Evolutionary conservation across 306 rosid species (phyloP).

Genomic region (Cucurbita pepo): DNA sequence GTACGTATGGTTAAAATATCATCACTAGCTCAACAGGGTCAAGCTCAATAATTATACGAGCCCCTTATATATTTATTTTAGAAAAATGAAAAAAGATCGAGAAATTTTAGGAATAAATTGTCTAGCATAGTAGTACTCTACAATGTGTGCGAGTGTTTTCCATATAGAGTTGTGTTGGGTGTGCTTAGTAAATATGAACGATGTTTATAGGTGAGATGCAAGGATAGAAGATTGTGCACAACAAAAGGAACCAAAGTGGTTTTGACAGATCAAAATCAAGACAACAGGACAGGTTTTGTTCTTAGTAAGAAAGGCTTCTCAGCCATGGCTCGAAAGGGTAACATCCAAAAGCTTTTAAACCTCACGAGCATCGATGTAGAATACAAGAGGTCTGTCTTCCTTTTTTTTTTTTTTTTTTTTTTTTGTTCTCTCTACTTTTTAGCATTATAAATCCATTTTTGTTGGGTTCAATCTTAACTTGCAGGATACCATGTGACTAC

Average conservation of each 20-base stretch:
- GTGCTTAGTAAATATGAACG: too few species aligned
- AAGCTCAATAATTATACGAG: too few species aligned
- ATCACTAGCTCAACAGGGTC: too few species aligned
- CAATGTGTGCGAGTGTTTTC: too few species aligned
- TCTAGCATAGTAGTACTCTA: too few species aligned
- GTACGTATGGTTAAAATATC: conserved; percentile 8
- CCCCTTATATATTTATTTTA: too few species aligned
- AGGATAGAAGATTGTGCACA: neutral
- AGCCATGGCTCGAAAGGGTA: conserved; percentile 12
- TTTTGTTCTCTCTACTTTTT: too few species aligned
- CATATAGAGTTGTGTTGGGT: too few species aligned
- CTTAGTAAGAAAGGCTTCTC: neutral
- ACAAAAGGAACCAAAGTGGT: neutral
- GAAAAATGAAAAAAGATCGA: too few species aligned
- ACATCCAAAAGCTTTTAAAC: conserved; percentile 23
- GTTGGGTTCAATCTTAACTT: neutral
- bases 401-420: too few species aligned
- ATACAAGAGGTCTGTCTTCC: conserved; percentile 24
- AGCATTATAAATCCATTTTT: too few species aligned
- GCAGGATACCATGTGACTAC: conserved; percentile 62
- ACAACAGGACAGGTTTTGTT: neutral
- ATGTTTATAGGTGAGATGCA: neutral
- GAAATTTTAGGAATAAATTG: too few species aligned
- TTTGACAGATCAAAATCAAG: neutral
- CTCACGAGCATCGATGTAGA: conserved; percentile 55